A percentile compares a stretch with the other conserved stretches of the same genome.
These are phyloP conservation scores for Baeospora myosura DNA, from an alignment of 1,284 basidiomycete genomes.

Conservation along the genomic window DNA sequence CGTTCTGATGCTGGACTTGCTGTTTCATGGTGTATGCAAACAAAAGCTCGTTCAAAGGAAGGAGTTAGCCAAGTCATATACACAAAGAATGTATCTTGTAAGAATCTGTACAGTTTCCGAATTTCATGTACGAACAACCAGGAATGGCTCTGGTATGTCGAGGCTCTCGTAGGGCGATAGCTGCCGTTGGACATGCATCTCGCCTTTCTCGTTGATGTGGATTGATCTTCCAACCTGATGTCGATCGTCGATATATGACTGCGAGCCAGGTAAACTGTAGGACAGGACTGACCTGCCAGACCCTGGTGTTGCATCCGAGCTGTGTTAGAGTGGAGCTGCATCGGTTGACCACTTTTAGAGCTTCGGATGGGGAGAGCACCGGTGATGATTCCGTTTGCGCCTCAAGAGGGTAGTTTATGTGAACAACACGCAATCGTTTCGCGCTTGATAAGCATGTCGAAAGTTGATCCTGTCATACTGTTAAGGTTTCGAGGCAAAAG, in stretches of 20 bases:
- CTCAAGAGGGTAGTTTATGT: conserved; percentile 26
- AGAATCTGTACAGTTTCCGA: too few species aligned
- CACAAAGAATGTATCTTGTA: too few species aligned
- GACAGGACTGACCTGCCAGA: conserved; percentile 38
- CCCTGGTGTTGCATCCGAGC: conserved; percentile 30
- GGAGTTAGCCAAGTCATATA: too few species aligned
- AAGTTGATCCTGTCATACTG: conserved; percentile 31
- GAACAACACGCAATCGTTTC: conserved; percentile 22
- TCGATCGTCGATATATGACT: conserved; percentile 3
- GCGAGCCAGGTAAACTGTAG: not conserved
- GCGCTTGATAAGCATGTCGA: conserved; percentile 27
- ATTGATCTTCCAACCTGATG: conserved; percentile 43
- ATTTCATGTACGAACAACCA: conserved; percentile 55
- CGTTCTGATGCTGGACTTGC: too few species aligned
- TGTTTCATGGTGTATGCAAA: too few species aligned
- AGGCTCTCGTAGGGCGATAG: conserved; percentile 52
- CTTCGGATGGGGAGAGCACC: conserved; percentile 15
- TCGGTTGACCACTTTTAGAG: conserved; percentile 15
- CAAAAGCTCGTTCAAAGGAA: too few species aligned
- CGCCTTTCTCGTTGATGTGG: conserved; percentile 27
- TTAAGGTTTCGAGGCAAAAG: conserved; percentile 3
- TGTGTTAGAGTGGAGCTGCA: conserved; percentile 23
- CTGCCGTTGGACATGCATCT: conserved; percentile 27
- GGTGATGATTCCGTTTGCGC: conserved; percentile 17
- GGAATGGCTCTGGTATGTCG: conserved; percentile 65